phyloP scores from a whole-genome alignment of 2,329 filamentous ascomycete species.

The Exophiala alcalophila region DNA sequence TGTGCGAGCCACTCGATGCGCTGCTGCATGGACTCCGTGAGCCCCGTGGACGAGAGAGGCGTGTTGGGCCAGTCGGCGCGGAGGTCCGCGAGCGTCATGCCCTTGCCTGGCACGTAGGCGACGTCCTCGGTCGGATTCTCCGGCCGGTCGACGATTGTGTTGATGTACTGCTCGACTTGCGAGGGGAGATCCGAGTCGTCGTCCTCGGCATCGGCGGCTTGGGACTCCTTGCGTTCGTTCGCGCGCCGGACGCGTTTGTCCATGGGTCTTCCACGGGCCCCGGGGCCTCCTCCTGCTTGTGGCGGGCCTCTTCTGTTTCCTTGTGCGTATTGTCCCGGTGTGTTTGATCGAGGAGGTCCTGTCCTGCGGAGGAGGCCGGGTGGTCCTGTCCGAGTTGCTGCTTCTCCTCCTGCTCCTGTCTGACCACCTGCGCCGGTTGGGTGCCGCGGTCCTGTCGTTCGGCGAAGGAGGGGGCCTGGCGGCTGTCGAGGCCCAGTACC shows the following conservation, averaged over 20 bases:
- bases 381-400: constrained; percentile 3
- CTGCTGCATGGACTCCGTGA: constrained; percentile 28
- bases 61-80: constrained; percentile 31
- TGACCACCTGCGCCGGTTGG: not conserved
- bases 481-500: not conserved
- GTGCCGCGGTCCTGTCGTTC: not conserved
- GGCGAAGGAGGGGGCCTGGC: not conserved
- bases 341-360: constrained; percentile 9
- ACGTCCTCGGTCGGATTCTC: constrained; percentile 27
- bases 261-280: constrained; percentile 1
- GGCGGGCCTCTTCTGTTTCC: not conserved
- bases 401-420: not conserved
- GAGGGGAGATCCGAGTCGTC: constrained; percentile 9
- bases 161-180: constrained; percentile 19
- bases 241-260: constrained; percentile 15
- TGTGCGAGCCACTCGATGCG: constrained; percentile 31
- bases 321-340: constrained; percentile 1
- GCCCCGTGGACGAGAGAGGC: constrained; percentile 22
- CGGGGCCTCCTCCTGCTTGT: not conserved
- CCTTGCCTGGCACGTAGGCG: constrained; percentile 22
- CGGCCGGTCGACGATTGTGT: constrained; percentile 23
- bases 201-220: constrained; percentile 17
- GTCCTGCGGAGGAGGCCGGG: constrained; percentile 14
- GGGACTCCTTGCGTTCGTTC: constrained; percentile 5
- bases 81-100: constrained; percentile 21